These are phyloP conservation scores for Aspergillus costaricaensis DNA, from an alignment of 2,329 filamentous ascomycete genomes.

Conservation along the genomic window DNA sequence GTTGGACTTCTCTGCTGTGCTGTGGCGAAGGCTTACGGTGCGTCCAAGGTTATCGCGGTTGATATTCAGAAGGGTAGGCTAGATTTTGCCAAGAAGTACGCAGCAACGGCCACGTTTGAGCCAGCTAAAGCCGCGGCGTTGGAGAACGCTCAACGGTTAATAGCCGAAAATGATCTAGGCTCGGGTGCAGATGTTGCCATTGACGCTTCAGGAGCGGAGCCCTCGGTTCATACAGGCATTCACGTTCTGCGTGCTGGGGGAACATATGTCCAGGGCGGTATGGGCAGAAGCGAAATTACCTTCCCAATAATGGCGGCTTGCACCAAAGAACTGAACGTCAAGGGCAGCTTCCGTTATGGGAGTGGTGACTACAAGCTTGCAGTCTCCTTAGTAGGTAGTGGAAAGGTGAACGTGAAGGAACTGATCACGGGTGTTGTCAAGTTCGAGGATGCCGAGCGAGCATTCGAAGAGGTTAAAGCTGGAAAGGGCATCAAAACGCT, in stretches of 20 bases:
- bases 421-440: conserved; percentile 75
- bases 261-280: conserved; percentile 81
- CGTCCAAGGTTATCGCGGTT: conserved; percentile 77
- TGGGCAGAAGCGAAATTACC: conserved; percentile 83
- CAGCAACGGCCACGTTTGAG: conserved; percentile 57
- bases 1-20: conserved; percentile 86
- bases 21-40: conserved; percentile 83
- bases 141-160: conserved; percentile 73
- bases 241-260: conserved; percentile 72
- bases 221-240: conserved; percentile 73
- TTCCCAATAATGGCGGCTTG: conserved; percentile 93
- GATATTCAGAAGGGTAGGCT: conserved; percentile 82
- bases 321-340: conserved; percentile 82
- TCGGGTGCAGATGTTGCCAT: conserved; percentile 74
- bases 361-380: conserved; percentile 85
- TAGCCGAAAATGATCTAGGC: conserved; percentile 63
- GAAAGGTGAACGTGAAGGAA: conserved; percentile 73
- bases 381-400: conserved; percentile 71
- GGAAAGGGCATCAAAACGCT: conserved; percentile 64
- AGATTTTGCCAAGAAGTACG: conserved; percentile 73
- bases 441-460: conserved; percentile 80
- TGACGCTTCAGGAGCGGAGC: conserved; percentile 77
- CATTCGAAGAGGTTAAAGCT: conserved; percentile 82
- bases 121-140: conserved; percentile 64
- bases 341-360: conserved; percentile 87